Evolutionary conservation across 306 rosid species (phyloP).

Genomic region (Glycyrrhiza uralensis): DNA sequence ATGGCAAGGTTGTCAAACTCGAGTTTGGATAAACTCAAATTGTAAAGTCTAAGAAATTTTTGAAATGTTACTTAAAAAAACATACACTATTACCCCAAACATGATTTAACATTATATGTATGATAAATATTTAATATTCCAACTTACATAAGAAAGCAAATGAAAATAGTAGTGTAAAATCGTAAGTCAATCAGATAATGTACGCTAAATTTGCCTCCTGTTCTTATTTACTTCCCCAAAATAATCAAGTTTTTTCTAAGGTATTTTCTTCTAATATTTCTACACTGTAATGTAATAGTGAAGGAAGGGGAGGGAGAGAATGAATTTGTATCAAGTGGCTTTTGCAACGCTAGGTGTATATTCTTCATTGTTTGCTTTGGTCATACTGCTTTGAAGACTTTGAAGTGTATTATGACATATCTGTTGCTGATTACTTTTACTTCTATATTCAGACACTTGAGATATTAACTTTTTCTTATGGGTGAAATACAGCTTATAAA

Average conservation of each 20-base stretch:
- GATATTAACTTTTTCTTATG: conserved; percentile 36
- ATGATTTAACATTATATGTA: conserved; percentile 1
- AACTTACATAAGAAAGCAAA: neutral
- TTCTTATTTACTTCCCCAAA: neutral
- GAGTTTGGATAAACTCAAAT: neutral
- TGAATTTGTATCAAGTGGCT: neutral
- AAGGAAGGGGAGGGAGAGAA: neutral
- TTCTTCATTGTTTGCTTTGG: conserved; percentile 2
- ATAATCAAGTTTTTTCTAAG: neutral
- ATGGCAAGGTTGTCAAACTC: neutral
- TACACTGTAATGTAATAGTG: neutral
- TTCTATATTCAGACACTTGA: conserved; percentile 15
- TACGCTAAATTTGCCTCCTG: no score
- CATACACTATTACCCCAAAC: neutral
- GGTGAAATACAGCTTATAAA: conserved; percentile 74
- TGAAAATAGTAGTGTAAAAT: neutral
- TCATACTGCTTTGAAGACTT: conserved; percentile 4
- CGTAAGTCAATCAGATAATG: neutral
- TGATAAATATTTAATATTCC: neutral
- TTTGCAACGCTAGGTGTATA: neutral
- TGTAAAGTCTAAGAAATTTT: neutral
- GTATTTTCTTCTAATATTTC: neutral
- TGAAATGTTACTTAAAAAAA: neutral
- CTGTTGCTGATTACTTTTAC: neutral
- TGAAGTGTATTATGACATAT: neutral